Base-by-base conservation (phyloP, 768 basidiomycete species). In the Kwoniella sp. region DNA sequence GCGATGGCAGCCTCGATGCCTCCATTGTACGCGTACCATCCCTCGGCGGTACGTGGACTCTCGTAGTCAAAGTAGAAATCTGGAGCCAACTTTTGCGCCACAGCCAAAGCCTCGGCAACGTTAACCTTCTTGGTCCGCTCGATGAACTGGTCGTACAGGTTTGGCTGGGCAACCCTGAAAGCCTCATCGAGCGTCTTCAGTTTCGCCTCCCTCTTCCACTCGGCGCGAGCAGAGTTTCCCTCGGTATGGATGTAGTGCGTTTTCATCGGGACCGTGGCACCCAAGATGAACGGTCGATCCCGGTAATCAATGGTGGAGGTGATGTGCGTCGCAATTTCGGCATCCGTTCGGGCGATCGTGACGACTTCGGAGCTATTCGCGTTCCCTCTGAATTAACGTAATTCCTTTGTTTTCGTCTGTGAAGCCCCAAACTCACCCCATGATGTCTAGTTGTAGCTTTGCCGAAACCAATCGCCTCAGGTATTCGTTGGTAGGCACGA, bases 291-390 rank as follows among this genome's bases (percentile, higher is more conserved):
- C 58, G 82, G 83, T 72, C 95, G 92, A 82, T 97, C 94, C 30
- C 84, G 83, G 53, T 86, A 80, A 76, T 96, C 94, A 30, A 95
- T 85, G 55, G 88, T 92, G 25, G 89, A 90, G 5, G 90, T 89
- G 62, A 97, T 84, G 37, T 95, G 86, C 78, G 88, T 89, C 50
- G 86, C 91, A 20, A 89, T 90, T 80, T 95, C 91, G 23, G 93
- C 88, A 78, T 97, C 94, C 0, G 93, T 94, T 55, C 94, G 88
- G 12, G 93, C 93, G 66, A 97, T 92, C 68, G 93, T 82, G 45
- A 93, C 67, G 1, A 63, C 30, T 51, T 68, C 67, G 22, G 70
- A 72, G 41, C 41, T 45, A 45, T 45, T 17, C 41, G 41, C 34
- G 34, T 13, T 5, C 34, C 7, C 13, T 25, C 66, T 64, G 57